Evolutionary conservation across 768 basidiomycete genomes (phyloP).

Genomic region (Boletus huronensis): DNA sequence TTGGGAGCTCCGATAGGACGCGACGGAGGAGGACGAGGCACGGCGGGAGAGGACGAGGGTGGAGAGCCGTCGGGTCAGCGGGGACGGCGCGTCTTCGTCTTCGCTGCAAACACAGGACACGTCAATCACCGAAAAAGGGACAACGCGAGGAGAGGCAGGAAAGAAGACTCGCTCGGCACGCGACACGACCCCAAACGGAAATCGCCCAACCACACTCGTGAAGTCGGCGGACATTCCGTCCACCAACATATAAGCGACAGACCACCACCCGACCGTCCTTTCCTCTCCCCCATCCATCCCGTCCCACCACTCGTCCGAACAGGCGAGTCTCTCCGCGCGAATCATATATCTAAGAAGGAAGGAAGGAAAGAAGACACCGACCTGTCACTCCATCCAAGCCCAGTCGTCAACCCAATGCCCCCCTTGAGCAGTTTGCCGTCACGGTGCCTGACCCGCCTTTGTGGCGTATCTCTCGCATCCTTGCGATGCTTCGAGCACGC

Average conservation of each 20-base stretch:
- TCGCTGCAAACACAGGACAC: constrained; percentile 40
- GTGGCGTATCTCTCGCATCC: constrained; percentile 56
- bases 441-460: constrained; percentile 55
- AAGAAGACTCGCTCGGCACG: constrained; percentile 4
- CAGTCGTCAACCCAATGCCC: constrained; percentile 68
- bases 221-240: not conserved
- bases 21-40: constrained; percentile 44
- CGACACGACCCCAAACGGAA: not conserved
- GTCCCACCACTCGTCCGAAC: too few relatives aligned
- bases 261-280: not conserved
- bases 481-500: constrained; percentile 35
- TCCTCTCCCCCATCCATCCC: too few relatives aligned
- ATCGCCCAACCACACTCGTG: not conserved
- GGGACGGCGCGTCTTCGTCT: constrained; percentile 70
- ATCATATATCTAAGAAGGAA: not conserved
- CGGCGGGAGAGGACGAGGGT: constrained; percentile 48
- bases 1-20: constrained; percentile 13
- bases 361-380: constrained; percentile 26
- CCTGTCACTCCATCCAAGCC: constrained; percentile 75
- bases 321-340: not conserved
- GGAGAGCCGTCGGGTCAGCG: constrained; percentile 61
- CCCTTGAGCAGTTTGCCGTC: constrained; percentile 56
- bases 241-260: constrained; percentile 12
- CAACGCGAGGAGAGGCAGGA: not conserved
- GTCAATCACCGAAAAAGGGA: constrained; percentile 6